Evolutionary conservation across 352 stramenopile genomes (phyloP), one percentile per base, ranked within the genome.

Genomic region (Phytophthora lateralis): DNA sequence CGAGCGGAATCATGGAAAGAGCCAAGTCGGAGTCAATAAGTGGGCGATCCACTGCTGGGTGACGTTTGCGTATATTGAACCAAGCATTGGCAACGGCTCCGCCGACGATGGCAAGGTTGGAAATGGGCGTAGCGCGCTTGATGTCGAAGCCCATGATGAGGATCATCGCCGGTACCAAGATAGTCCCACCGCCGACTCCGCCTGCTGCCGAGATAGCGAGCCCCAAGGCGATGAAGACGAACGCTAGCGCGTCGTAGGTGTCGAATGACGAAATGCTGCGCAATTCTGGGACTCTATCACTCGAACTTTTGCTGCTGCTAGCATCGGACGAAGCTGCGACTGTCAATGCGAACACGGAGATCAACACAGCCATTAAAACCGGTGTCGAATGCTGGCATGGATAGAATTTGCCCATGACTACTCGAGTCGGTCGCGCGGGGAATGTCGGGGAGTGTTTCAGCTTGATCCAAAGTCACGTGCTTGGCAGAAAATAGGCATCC

Each of bases 131-230:
- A 15, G 78, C 78, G 29, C 60, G 71, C 70, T 86, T 86, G 54
- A 86, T 83, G 39, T 86, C 74, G 45, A 86, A 83, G 53, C 69
- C 65, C 76, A 86, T 78, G 39, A 80, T 61, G 32, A 82, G 39
- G 34, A 82, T 66, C 49, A 85, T 63, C n/a, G 76, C 50, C 14
- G 76, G 76, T 21, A 85, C 70, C 35, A 81, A 42, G 52, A 85
- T 85, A 2, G 61, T 63, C 2, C 72, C 75, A n/a, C 75, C 76
- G 37, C 76, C 76, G 17, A 85, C 71, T 30, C 76, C 76, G 10
- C 76, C 76, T n/a, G 76, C 71, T 6, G 73, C 69, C 15, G 76
- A 72, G 6, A 78, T 48, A 10, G 71, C 71, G 14, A 86, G 63
- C 0, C 73, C 74, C 11, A 75, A 4, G 26, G 49, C 45, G 41